These are phyloP conservation scores for Spergularia bocconei DNA, from an alignment of 148 eudicot genomes.

Conservation along the genomic window DNA sequence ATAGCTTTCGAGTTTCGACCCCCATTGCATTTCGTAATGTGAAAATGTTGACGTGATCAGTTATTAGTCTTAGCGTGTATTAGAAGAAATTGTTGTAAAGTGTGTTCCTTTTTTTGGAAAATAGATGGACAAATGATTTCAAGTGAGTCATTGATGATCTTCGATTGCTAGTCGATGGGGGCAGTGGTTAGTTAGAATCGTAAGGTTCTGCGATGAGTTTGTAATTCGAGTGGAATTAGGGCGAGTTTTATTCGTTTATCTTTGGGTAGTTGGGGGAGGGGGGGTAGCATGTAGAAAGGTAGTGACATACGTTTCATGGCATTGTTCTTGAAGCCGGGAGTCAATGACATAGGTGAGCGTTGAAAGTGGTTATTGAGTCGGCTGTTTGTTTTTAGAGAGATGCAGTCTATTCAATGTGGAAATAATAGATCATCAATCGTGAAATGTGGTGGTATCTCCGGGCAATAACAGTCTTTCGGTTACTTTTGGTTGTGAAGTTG, in stretches of 20 bases:
- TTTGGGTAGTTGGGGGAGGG: too few species aligned
- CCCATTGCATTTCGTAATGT: not conserved
- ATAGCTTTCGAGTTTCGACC: not conserved
- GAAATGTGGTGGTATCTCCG: slow-evolving; percentile 5
- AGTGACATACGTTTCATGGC: too few species aligned
- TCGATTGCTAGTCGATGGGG: too few species aligned
- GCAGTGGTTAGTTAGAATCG: too few species aligned
- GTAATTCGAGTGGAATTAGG: too few species aligned
- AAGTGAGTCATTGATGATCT: too few species aligned
- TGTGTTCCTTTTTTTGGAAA: not conserved
- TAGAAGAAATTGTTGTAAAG: not conserved
- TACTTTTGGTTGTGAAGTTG: not conserved
- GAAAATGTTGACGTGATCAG: not conserved
- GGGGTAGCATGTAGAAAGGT: too few species aligned
- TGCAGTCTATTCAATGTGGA: not conserved
- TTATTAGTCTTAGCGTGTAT: not conserved
- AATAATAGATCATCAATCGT: not conserved
- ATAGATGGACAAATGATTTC: not conserved
- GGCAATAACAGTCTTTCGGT: not conserved
- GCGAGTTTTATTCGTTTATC: too few species aligned
- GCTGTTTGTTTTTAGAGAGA: not conserved
- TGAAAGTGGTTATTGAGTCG: not conserved
- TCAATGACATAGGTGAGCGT: not conserved
- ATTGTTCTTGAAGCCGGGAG: too few species aligned
- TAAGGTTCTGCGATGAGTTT: too few species aligned